These are phyloP conservation scores for Kappamyces sp. DNA, from an alignment of 192 early-diverging fungal genomes.

Conservation along the genomic window DNA sequence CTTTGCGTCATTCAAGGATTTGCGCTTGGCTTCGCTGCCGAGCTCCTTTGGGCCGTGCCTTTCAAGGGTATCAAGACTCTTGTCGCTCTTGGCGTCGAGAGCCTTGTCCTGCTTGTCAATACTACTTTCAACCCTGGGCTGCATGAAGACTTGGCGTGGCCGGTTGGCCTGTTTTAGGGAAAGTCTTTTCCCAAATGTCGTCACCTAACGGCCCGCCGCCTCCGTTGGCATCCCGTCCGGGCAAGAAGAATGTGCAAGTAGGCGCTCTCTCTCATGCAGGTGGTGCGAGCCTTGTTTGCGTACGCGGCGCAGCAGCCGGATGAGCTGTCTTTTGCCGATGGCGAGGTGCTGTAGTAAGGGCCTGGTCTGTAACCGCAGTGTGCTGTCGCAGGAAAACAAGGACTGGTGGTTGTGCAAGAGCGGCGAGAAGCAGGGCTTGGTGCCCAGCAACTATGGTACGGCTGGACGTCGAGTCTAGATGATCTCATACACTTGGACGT, in stretches of 20 bases:
- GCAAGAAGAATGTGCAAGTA: constrained; percentile 31
- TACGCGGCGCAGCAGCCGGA: constrained; percentile 42
- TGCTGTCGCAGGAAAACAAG: constrained; percentile 40
- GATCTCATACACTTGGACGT: not conserved
- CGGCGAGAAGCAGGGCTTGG: constrained; percentile 42
- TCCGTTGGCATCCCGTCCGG: constrained; percentile 16
- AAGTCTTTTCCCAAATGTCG: constrained; percentile 5
- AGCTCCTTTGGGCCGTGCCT: not conserved
- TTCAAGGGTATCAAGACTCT: not conserved
- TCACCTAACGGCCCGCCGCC: constrained; percentile 19
- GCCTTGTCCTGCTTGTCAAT: not conserved
- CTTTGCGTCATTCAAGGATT: not conserved
- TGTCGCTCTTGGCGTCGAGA: not conserved
- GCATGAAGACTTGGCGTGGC: not conserved
- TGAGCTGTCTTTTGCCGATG: constrained; percentile 44
- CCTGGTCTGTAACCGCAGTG: constrained; percentile 17
- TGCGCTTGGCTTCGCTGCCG: not conserved
- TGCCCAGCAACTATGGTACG: constrained; percentile 44
- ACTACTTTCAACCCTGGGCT: not conserved
- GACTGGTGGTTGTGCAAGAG: constrained; percentile 50
- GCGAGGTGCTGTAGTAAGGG: constrained; percentile 36
- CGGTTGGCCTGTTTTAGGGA: constrained; percentile 1
- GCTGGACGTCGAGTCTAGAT: not conserved
- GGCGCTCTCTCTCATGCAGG: not conserved
- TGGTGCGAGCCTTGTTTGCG: constrained; percentile 44